Conservation (phyloP, 106 monocot species). For the Hemerocallis citrina region DNA sequence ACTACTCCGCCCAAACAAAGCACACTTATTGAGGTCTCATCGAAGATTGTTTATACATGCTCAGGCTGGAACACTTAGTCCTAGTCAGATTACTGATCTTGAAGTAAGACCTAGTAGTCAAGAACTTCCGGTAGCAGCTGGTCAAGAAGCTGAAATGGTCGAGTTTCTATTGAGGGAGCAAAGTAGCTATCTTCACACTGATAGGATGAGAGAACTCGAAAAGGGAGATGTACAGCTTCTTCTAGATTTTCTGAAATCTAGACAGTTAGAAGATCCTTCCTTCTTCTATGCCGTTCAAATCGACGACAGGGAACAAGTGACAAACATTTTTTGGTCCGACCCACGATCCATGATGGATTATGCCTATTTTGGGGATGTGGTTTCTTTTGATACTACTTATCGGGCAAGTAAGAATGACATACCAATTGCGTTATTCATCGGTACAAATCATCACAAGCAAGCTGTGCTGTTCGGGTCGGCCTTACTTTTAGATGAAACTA, state of each 20-base stretch:
- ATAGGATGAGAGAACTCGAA: constrained; percentile 46
- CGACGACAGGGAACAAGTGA: constrained; percentile 41
- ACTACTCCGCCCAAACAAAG: constrained; percentile 33
- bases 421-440: constrained; percentile 52
- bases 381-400: constrained; percentile 55
- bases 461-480: constrained; percentile 45
- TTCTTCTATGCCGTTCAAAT: constrained; percentile 59
- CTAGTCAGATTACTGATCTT: constrained; percentile 6
- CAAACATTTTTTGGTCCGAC: constrained; percentile 68
- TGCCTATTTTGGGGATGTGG: constrained; percentile 55
- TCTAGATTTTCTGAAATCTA: constrained; percentile 43
- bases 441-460: constrained; percentile 66
- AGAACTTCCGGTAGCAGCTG: constrained; percentile 11
- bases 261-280: constrained; percentile 40
- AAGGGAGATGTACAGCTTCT: constrained; percentile 52
- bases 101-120: constrained; percentile 13
- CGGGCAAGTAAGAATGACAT: constrained; percentile 21
- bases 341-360: constrained; percentile 42
- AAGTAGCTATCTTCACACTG: constrained; percentile 30
- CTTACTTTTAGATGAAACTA: constrained; percentile 50
- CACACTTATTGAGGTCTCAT: constrained; percentile 56
- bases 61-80: constrained; percentile 18
- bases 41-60: constrained; percentile 21
- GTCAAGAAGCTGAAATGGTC: constrained; percentile 23
- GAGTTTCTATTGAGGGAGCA: constrained; percentile 40